These are phyloP conservation scores for Brettanomyces sp. DNA, from an alignment of 805 yeast genomes.

Conservation along the genomic window DNA sequence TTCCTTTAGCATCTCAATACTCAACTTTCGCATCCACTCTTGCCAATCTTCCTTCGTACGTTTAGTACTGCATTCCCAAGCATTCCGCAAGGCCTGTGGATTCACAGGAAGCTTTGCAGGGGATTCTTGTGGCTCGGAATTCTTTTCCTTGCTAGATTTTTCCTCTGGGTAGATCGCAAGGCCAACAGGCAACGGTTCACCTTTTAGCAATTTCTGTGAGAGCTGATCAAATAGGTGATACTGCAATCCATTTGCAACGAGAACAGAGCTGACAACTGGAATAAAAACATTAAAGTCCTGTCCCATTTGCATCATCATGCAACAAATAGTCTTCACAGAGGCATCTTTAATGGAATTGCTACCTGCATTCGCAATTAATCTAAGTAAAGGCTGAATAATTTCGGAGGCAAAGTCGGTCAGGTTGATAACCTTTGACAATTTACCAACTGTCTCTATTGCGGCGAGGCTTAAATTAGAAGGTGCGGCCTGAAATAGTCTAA, in stretches of 20 bases:
- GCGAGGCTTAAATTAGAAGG: constrained; percentile 55
- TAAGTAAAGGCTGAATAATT: constrained; percentile 74
- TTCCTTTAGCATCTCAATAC: constrained; percentile 79
- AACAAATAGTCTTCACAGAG: constrained; percentile 71
- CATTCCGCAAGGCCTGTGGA: constrained; percentile 56
- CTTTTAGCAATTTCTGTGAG: constrained; percentile 65
- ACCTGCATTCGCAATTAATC: constrained; percentile 40
- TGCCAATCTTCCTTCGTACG: constrained; percentile 95
- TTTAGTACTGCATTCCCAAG: constrained; percentile 89
- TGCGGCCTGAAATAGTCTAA: constrained; percentile 66
- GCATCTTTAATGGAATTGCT: constrained; percentile 52
- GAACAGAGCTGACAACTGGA: constrained; percentile 65
- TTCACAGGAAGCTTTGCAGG: constrained; percentile 67
- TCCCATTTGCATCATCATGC: constrained; percentile 72
- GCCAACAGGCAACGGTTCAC: constrained; percentile 79
- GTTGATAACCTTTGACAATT: constrained; percentile 61
- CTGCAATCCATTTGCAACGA: constrained; percentile 55
- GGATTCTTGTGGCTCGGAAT: constrained; percentile 55
- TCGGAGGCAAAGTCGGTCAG: constrained; percentile 85
- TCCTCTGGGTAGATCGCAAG: constrained; percentile 59
- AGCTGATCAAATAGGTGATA: constrained; percentile 72
- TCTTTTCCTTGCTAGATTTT: constrained; percentile 31
- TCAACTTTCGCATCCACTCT: constrained; percentile 86
- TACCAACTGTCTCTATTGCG: constrained; percentile 78
- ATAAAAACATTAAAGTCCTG: constrained; percentile 77